Percentiles rank a stretch among this genome's conserved stretches.
These are phyloP conservation scores for Amyloporia xantha DNA, from an alignment of 768 basidiomycete genomes.

Conservation along the genomic window DNA sequence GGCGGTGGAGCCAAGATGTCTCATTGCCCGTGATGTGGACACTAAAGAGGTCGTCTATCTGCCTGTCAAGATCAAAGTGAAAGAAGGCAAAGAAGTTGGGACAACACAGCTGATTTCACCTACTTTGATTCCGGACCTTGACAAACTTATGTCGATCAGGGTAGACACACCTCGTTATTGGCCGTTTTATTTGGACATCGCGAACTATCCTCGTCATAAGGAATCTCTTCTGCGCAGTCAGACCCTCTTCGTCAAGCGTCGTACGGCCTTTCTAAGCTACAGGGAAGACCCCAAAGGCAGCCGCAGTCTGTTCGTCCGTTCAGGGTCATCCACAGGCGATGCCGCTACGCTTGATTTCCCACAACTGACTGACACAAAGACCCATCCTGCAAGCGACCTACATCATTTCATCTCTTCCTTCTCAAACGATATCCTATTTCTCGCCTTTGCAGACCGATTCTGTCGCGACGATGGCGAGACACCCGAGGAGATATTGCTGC, in stretches of 20 bases:
- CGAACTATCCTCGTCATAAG: slow-evolving; percentile 59
- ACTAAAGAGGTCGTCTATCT: slow-evolving; percentile 87
- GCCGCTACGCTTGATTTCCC: slow-evolving; percentile 84
- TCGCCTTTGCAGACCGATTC: slow-evolving; percentile 77
- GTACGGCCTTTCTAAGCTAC: slow-evolving; percentile 90
- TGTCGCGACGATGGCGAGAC: slow-evolving; percentile 56
- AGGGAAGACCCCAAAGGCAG: slow-evolving; percentile 92
- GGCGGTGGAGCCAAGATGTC: slow-evolving; percentile 89
- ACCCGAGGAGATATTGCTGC: slow-evolving; percentile 53
- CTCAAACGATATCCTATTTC: slow-evolving; percentile 72
- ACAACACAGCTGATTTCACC: slow-evolving; percentile 83
- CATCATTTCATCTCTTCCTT: slow-evolving; percentile 84
- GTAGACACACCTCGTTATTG: slow-evolving; percentile 95
- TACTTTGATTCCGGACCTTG: slow-evolving; percentile 86
- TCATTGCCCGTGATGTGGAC: slow-evolving; percentile 89
- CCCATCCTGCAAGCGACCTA: slow-evolving; percentile 66
- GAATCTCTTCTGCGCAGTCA: slow-evolving; percentile 65
- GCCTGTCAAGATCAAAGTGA: slow-evolving; percentile 81
- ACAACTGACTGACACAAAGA: slow-evolving; percentile 57
- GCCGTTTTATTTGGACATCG: slow-evolving; percentile 82
- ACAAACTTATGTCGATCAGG: slow-evolving; percentile 71
- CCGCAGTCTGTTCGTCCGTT: slow-evolving; percentile 82
- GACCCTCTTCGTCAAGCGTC: slow-evolving; percentile 87
- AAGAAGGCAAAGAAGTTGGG: slow-evolving; percentile 55
- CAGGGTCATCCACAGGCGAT: slow-evolving; percentile 79